Conservation (phyloP, 129 eudicot species). For the Mikania micrantha region DNA sequence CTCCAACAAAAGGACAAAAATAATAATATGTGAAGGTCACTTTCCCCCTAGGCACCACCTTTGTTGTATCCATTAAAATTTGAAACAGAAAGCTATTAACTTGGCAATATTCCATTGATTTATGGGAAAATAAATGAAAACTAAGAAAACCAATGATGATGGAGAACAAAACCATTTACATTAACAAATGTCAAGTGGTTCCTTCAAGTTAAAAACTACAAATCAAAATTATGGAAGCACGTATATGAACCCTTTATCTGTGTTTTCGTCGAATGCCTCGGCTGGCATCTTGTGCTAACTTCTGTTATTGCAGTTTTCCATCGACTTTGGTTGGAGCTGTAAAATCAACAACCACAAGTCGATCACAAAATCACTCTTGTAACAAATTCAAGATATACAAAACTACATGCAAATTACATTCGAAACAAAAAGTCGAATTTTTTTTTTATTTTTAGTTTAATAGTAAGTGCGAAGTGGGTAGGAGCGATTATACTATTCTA, state of each 20-base stretch:
- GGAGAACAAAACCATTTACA: no score
- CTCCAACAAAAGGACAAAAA: no score
- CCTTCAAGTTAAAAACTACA: background rate
- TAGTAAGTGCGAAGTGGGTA: background rate
- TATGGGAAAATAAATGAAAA: no score
- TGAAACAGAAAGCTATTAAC: no score
- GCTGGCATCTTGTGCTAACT: conserved; percentile 20
- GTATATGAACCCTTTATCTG: conserved; percentile 16
- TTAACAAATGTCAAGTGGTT: no score
- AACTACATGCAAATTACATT: background rate
- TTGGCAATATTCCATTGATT: no score
- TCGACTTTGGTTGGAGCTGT: conserved; percentile 79
- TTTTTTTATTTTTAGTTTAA: background rate
- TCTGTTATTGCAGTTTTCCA: conserved; percentile 49
- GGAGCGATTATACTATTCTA: background rate
- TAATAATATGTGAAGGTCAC: no score
- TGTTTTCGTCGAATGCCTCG: conserved; percentile 12
- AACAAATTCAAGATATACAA: background rate
- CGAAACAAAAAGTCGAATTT: background rate
- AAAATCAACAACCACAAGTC: conserved; percentile 5
- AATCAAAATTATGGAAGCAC: conserved; percentile 23
- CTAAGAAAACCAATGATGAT: no score
- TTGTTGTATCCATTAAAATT: no score
- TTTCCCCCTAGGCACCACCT: no score
- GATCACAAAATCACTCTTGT: no score